Percentiles rank a stretch among this genome's conserved stretches.
phyloP scores from a whole-genome alignment of 1,139 yeast genomes.

The Zygoascus meyerae region DNA sequence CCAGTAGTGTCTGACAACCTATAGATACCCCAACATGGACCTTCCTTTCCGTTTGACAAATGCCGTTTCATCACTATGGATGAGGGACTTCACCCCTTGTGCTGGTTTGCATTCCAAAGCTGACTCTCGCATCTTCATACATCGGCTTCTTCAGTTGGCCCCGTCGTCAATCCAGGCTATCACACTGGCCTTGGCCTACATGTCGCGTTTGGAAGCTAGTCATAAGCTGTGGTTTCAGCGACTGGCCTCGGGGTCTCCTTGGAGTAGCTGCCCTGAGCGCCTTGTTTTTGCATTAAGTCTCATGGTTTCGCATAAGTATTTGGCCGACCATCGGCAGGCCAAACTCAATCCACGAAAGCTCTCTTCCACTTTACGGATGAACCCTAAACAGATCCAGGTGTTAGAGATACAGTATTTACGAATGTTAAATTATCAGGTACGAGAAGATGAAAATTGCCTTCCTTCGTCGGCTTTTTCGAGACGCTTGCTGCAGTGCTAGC shows the following conservation, averaged over 20 bases:
- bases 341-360: neutral
- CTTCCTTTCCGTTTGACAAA: no score
- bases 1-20: no score
- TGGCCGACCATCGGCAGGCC: neutral
- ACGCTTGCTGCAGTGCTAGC: no score
- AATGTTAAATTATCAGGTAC: neutral
- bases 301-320: slow-evolving; percentile 1
- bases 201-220: neutral
- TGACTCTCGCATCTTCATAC: neutral
- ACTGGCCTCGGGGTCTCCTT: neutral
- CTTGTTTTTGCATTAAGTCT: neutral
- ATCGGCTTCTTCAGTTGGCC: neutral
- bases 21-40: no score
- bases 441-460: no score
- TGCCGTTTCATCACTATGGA: no score
- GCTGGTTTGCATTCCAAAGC: neutral
- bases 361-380: neutral
- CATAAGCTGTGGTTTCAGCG: neutral
- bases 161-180: neutral
- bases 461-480: no score
- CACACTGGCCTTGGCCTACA: neutral
- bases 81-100: no score
- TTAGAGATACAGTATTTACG: neutral
- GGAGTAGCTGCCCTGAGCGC: neutral
- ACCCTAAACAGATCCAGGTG: neutral